phyloP scores from a whole-genome alignment of 371 early-diverging fungal genomes.

The Capillidium rhysosporum region DNA sequence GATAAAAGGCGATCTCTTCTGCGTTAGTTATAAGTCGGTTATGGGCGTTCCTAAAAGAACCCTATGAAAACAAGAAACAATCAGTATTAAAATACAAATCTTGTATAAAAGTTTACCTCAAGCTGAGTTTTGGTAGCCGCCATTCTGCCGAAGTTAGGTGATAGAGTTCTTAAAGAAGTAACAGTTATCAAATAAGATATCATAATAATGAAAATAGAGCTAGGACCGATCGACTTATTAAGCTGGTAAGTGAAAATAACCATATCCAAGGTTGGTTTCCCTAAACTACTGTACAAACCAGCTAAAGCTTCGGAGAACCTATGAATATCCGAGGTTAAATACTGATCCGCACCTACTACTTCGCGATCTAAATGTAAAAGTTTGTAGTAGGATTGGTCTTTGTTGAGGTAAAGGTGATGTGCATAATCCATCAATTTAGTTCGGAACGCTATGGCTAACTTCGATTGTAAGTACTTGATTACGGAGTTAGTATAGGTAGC shows the following conservation, averaged over 20 bases:
- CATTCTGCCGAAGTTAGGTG: constrained; percentile 69
- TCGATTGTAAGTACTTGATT: constrained; percentile 82
- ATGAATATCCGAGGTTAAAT: constrained; percentile 64
- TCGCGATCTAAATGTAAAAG: constrained; percentile 60
- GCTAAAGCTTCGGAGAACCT: constrained; percentile 56
- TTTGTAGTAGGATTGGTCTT: constrained; percentile 62
- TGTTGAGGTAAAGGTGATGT: constrained; percentile 54
- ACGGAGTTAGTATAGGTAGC: constrained; percentile 95
- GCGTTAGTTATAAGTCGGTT: constrained; percentile 71
- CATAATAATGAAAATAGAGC: constrained; percentile 40
- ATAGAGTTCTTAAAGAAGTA: constrained; percentile 40
- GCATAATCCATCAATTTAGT: constrained; percentile 59
- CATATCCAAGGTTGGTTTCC: constrained; percentile 69
- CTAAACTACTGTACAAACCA: constrained; percentile 61
- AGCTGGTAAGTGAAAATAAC: constrained; percentile 70
- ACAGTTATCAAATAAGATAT: constrained; percentile 52
- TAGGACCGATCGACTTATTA: constrained; percentile 48
- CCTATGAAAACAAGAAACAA: constrained; percentile 14
- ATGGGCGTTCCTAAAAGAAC: constrained; percentile 72
- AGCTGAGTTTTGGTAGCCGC: constrained; percentile 65
- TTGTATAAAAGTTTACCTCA: constrained; percentile 31
- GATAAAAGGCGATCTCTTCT: constrained; percentile 73
- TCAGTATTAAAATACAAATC: neutral
- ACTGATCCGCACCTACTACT: constrained; percentile 73
- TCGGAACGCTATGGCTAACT: constrained; percentile 72